Conservation (phyloP, 805 yeast species). For the Lipomyces yamanashiensis region DNA sequence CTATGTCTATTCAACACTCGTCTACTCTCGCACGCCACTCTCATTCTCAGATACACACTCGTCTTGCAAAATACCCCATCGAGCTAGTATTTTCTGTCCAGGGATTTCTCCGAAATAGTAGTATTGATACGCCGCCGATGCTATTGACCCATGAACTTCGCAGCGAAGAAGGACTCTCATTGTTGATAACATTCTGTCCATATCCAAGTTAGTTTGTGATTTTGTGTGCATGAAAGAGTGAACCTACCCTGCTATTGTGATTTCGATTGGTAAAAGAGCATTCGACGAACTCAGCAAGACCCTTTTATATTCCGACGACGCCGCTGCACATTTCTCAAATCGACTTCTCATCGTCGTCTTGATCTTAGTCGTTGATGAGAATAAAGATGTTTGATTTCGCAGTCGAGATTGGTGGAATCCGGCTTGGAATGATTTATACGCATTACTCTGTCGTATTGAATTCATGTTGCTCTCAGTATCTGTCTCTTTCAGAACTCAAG, state of each 20-base stretch:
- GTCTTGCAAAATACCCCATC: not conserved
- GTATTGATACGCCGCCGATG: slow-evolving; percentile 9
- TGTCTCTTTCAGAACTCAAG: too few species aligned
- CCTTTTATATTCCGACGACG: too few species aligned
- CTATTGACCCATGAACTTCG: slow-evolving; percentile 8
- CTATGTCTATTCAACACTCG: not conserved
- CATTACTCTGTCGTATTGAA: too few species aligned
- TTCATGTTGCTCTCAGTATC: too few species aligned
- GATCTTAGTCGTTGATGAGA: too few species aligned
- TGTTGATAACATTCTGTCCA: not conserved
- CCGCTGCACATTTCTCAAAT: too few species aligned
- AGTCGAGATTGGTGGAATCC: too few species aligned
- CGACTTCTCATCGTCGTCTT: too few species aligned
- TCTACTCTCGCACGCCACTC: not conserved
- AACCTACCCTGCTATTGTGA: not conserved
- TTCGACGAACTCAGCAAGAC: not conserved
- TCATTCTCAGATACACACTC: not conserved
- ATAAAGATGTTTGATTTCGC: too few species aligned
- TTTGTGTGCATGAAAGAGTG: not conserved
- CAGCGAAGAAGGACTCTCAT: slow-evolving; percentile 2
- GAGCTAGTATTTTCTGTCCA: not conserved
- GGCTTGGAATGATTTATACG: too few species aligned
- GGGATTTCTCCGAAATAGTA: slow-evolving; percentile 5
- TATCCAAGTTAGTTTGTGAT: not conserved
- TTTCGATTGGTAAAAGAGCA: not conserved